These are phyloP conservation scores for Boechera divaricarpa DNA, from an alignment of 345 rosid genomes.

Conservation along the genomic window DNA sequence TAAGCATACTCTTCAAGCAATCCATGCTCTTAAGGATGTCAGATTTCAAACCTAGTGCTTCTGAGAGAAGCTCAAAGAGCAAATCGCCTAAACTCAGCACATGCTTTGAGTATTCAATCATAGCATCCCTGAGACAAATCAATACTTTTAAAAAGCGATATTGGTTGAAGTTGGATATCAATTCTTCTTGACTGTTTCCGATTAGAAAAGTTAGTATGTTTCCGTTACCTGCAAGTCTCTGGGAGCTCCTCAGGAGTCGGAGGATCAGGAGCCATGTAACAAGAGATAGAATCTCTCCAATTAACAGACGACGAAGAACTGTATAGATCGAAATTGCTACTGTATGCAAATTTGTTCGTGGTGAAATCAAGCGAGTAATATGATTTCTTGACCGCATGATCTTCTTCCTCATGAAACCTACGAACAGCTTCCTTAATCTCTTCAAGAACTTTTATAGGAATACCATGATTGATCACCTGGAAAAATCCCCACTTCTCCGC, in stretches of 20 bases:
- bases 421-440: constrained; percentile 34
- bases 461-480: constrained; percentile 57
- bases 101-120: background rate
- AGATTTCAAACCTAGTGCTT: too few species aligned
- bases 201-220: background rate
- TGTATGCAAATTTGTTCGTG: constrained; percentile 36
- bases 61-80: too few species aligned
- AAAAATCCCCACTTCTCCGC: constrained; percentile 51
- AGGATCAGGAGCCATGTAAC: constrained; percentile 52
- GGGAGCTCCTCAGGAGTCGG: constrained; percentile 57
- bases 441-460: constrained; percentile 42
- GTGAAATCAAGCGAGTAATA: constrained; percentile 28
- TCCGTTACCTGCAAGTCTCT: constrained; percentile 50
- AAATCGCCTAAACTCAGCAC: too few species aligned
- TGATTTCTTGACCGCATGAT: constrained; percentile 37
- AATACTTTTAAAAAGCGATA: background rate
- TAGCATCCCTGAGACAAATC: too few species aligned
- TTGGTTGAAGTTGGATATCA: background rate
- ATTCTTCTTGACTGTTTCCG: background rate
- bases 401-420: constrained; percentile 38
- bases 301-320: constrained; percentile 40
- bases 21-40: too few species aligned
- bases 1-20: background rate
- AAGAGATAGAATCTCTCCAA: constrained; percentile 60
- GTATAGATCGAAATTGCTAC: constrained; percentile 53